phyloP scores from a whole-genome alignment of 1,139 yeast genomes.

The Eremothecium gossypii region DNA sequence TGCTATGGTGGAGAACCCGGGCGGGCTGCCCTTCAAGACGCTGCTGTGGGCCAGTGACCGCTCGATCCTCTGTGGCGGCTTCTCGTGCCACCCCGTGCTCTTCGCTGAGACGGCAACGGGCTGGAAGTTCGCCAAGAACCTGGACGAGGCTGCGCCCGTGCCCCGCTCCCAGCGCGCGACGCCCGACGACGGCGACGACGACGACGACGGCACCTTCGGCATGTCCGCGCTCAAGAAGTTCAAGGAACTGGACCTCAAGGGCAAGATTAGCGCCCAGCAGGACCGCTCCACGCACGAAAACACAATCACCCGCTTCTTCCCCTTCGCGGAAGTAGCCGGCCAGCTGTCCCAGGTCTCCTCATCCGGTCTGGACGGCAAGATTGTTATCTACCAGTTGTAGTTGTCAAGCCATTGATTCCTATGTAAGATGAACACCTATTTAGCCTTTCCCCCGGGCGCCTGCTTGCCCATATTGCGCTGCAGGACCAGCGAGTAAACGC shows the following conservation, averaged over 20 bases:
- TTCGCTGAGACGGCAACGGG: slow-evolving; percentile 61
- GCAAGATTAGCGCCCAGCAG: slow-evolving; percentile 52
- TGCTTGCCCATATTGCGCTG: slow-evolving; percentile 27
- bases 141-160: slow-evolving; percentile 46
- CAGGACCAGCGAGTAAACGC: slow-evolving; percentile 50
- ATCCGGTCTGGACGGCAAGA: slow-evolving; percentile 83
- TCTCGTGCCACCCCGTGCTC: slow-evolving; percentile 82
- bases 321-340: slow-evolving; percentile 33
- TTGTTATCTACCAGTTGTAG: slow-evolving; percentile 48
- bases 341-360: slow-evolving; percentile 50
- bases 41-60: slow-evolving; percentile 58
- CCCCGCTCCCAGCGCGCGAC: slow-evolving; percentile 26
- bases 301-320: slow-evolving; percentile 63
- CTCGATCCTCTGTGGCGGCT: slow-evolving; percentile 80
- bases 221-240: slow-evolving; percentile 91
- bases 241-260: slow-evolving; percentile 91
- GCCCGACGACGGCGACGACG: slow-evolving; percentile 41
- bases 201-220: slow-evolving; percentile 50
- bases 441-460: neutral
- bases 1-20: slow-evolving; percentile 66
- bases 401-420: too few species aligned
- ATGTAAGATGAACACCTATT: too few species aligned
- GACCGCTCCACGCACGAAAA: slow-evolving; percentile 83
- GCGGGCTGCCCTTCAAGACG: slow-evolving; percentile 73
- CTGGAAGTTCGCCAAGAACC: slow-evolving; percentile 57